Evolutionary conservation across 2,329 filamentous ascomycete genomes (phyloP), one percentile per base, ranked within the genome.

Genomic region (Fusarium sp.): DNA sequence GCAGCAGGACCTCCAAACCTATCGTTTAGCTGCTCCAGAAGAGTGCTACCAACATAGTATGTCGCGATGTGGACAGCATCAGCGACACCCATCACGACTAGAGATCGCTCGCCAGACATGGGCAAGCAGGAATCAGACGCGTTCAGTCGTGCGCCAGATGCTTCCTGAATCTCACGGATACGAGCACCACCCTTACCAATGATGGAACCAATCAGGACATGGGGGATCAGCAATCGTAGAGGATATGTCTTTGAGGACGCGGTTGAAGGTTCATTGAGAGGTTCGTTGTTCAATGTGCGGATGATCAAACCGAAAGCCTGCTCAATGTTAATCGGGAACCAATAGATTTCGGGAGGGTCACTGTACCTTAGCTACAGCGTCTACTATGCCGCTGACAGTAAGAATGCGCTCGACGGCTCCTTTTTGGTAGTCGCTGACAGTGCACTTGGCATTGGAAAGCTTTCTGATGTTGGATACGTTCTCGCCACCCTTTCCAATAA

Each of bases 1-100:
- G 96, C 95, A 58, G 94, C 94, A 20, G 96, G 94, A 7, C 96
- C 96, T 52, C 96, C 95, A 72, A 98, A 99, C 40, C 96, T 90
- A 78, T 99, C 96, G 52, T 96, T 97, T 61, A 99, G 86, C 82
- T 99, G 96, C 83, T 99, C 96, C 46, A 97, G 91, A 24, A 99
- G 87, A n/a, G 96, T 99, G 80, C 95, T 97, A 56, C 94, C 95
- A 67, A 99, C 94, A 76, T 99, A 99, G 83, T 98, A 99, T 36
- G 96, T 97, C 47, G 96, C 96, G 79, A 99, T 99, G 81, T 99
- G 96, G 47, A 99, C 95, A 59, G 96, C 95, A 82, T 99, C 96
- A 53, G 96, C 96, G 59, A 99, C 96, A 78, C 96, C 96, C 80
- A 98, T 93, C 28, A 99, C 94, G 50, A 99, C 95, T 47, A 99